A percentile compares a stretch with the other conserved stretches of the same genome.
These are phyloP conservation scores for Pythium folliculosum DNA, from an alignment of 352 stramenopile genomes.

Conservation along the genomic window DNA sequence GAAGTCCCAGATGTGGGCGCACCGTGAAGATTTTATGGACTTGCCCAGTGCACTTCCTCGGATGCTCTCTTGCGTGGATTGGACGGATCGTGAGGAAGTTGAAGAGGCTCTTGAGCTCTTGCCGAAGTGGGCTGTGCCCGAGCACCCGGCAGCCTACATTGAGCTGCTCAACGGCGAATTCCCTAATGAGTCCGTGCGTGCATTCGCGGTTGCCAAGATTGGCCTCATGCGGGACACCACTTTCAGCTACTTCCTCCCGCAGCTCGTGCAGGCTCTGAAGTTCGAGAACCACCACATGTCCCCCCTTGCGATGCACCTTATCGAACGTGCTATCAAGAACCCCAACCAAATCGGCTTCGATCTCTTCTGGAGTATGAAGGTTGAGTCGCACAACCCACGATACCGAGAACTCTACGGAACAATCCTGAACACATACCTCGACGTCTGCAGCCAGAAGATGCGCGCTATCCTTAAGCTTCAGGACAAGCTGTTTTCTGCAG, in stretches of 20 bases:
- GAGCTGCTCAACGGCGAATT: constrained; percentile 84
- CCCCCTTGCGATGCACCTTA: constrained; percentile 70
- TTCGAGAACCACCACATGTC: constrained; percentile 88
- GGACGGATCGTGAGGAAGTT: constrained; percentile 69
- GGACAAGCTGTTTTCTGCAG: constrained; percentile 80
- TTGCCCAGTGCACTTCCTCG: constrained; percentile 72
- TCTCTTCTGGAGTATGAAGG: constrained; percentile 90
- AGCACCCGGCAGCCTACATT: constrained; percentile 82
- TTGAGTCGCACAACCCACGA: constrained; percentile 83
- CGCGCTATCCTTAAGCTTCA: constrained; percentile 91
- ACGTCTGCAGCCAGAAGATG: constrained; percentile 91
- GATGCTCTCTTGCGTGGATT: constrained; percentile 81
- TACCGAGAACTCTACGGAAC: constrained; percentile 81
- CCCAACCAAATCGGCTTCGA: constrained; percentile 89
- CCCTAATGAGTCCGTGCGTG: constrained; percentile 65
- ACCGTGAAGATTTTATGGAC: constrained; percentile 81
- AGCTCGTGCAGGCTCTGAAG: constrained; percentile 90
- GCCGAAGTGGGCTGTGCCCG: constrained; percentile 63
- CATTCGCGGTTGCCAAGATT: constrained; percentile 81
- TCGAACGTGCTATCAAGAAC: constrained; percentile 89
- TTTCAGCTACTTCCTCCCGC: constrained; percentile 87
- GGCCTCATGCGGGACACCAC: constrained; percentile 82
- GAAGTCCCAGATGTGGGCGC: constrained; percentile 80
- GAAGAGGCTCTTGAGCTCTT: constrained; percentile 74
- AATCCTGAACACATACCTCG: constrained; percentile 81